Conservation (phyloP, 106 monocot species). For the Acorus calamus region DNA sequence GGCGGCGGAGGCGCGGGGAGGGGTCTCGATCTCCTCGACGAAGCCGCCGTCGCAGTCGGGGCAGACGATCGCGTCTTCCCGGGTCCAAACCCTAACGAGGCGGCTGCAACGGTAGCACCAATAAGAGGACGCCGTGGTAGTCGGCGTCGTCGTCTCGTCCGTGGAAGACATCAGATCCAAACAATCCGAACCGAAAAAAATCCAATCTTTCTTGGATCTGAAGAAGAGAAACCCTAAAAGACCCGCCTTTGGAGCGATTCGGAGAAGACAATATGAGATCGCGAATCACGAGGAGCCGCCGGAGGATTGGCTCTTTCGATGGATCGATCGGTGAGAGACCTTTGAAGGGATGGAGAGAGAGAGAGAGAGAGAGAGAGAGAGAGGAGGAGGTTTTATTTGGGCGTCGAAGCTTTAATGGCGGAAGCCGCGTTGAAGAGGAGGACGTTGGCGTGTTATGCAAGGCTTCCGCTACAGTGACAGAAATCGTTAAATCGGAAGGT, state of each 20-base stretch:
- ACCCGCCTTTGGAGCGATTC: too few species aligned
- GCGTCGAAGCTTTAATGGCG: slow-evolving; percentile 2
- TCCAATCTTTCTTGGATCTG: too few species aligned
- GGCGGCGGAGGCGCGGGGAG: slow-evolving; percentile 1
- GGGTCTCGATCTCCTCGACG: slow-evolving; percentile 24
- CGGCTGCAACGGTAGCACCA: slow-evolving; percentile 43
- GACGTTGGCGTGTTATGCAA: too few species aligned
- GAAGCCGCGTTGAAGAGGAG: neutral
- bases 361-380: too few species aligned
- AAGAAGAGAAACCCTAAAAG: too few species aligned
- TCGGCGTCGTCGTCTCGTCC: slow-evolving; percentile 1
- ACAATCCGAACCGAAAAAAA: neutral
- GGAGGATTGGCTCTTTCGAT: too few species aligned
- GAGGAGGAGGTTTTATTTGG: neutral
- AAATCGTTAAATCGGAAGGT: too few species aligned
- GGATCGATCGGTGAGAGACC: neutral
- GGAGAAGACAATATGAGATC: neutral
- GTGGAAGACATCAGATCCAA: slow-evolving; percentile 2
- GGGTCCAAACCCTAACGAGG: slow-evolving; percentile 18
- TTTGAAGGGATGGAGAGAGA: neutral
- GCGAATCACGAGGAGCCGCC: neutral
- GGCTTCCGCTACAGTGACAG: too few species aligned
- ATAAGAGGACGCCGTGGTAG: slow-evolving; percentile 12
- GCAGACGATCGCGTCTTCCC: slow-evolving; percentile 15
- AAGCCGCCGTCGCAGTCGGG: slow-evolving; percentile 32